Evolutionary conservation across 768 basidiomycete species (phyloP), one percentile per base, ranked within the genome.

Genomic region (Termitomyces heimii): DNA sequence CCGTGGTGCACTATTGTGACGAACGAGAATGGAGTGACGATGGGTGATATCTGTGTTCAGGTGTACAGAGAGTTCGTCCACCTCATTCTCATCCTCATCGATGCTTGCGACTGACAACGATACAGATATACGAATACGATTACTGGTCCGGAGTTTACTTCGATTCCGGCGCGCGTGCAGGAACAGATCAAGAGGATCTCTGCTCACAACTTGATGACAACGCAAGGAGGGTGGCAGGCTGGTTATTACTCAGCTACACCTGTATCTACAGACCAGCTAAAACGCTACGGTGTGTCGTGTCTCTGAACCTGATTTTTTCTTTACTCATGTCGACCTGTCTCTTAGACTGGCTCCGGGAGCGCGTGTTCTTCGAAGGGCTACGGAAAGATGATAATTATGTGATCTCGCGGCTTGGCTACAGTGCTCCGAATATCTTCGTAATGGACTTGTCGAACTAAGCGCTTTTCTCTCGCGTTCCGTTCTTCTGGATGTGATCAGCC

Each of bases 1-100:
- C 91, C 92, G 1, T 93, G 91, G 91, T 88, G 87, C 67, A 88
- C 86, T 7, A 83, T 83, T 55, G 78, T 89, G 50, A 82, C 78
- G 69, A 92, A 86, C 65, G 82, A 85, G 16, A 70, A 73, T 0
- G 91, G 91, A 0, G 88, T 94, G 18, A 92, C 89, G 2, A 78
- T 89, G 60, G 80, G 79, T 18, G 89, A 94, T 66, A 78, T 93
- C n/a, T 88, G 85, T 63, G 75, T 76, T 4, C 70, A 77, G n/a
- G 71, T 93, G 45, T 89, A 82, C 77, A 84, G 83, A 69, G 90
- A 93, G 92, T 93, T 59, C 35, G 86, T 76, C 29, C 3, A 48
- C 34, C 5, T 40, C 50, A 34, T 54, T 59, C 16, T 26, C 31
- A 35, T 29, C 28, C 13, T 22, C 53, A 22, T 16, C 12, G 3